Conservation (phyloP, 139 green algal genomes). For the Diplosphaera chodatii region DNA sequence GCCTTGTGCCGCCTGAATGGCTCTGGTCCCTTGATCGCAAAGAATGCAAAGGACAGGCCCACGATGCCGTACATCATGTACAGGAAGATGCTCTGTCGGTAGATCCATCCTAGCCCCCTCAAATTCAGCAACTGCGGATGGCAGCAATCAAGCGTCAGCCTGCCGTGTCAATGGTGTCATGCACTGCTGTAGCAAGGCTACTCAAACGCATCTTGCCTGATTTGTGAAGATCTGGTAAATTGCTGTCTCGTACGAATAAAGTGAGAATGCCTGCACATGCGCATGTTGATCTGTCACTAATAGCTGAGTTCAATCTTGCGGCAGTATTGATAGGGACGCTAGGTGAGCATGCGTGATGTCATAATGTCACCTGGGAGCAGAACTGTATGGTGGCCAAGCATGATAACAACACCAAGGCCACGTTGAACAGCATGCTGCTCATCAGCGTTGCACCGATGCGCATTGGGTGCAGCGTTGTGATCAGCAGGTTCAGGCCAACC, state of each 20-base stretch:
- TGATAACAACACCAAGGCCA: constrained; percentile 83
- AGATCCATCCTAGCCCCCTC: constrained; percentile 79
- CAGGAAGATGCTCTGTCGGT: constrained; percentile 77
- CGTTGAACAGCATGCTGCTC: constrained; percentile 94
- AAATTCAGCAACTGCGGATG: constrained; percentile 60
- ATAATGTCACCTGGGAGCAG: constrained; percentile 38
- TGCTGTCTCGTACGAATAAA: constrained; percentile 76
- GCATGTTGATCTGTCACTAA: no score
- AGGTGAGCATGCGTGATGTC: no score
- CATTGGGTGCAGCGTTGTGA: constrained; percentile 88
- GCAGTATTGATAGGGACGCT: no score
- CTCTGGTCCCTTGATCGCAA: constrained; percentile 38
- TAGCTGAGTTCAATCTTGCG: no score
- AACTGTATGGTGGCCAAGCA: constrained; percentile 89
- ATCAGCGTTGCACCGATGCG: constrained; percentile 80
- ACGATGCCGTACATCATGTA: constrained; percentile 58
- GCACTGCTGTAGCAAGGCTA: no score
- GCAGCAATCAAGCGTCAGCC: background rate
- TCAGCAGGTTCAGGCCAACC: constrained; percentile 81
- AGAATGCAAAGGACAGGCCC: constrained; percentile 29
- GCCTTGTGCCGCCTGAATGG: constrained; percentile 47
- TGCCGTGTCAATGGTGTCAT: no score
- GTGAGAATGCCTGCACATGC: constrained; percentile 57
- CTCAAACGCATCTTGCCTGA: constrained; percentile 51
- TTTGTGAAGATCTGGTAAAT: constrained; percentile 84